Evolutionary conservation across 2,329 filamentous ascomycete genomes (phyloP).

Genomic region (Teratosphaeriaceae sp.): DNA sequence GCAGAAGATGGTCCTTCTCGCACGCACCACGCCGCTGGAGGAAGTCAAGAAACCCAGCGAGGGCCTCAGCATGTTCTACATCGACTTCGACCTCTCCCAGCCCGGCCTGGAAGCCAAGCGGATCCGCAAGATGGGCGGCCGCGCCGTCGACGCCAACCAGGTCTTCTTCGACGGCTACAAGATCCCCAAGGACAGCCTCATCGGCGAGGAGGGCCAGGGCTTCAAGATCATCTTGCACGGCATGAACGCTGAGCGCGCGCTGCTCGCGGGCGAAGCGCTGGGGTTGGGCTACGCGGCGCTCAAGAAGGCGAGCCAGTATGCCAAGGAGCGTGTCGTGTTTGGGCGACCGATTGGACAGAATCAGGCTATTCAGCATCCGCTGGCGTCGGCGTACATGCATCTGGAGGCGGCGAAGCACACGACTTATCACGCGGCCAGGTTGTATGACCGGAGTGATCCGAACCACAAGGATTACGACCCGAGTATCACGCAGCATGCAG

Average conservation of each 20-base stretch:
- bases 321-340: slow-evolving; percentile 47
- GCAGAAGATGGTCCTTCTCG: slow-evolving; percentile 74
- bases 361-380: slow-evolving; percentile 53
- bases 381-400: slow-evolving; percentile 54
- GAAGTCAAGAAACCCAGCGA: slow-evolving; percentile 64
- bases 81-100: slow-evolving; percentile 59
- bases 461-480: slow-evolving; percentile 27
- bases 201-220: slow-evolving; percentile 67
- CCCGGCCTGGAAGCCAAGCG: slow-evolving; percentile 59
- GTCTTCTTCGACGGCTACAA: slow-evolving; percentile 79
- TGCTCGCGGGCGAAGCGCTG: slow-evolving; percentile 66
- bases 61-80: slow-evolving; percentile 73
- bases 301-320: slow-evolving; percentile 35
- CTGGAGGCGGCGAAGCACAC: slow-evolving; percentile 55
- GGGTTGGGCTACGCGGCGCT: slow-evolving; percentile 68
- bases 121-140: slow-evolving; percentile 81
- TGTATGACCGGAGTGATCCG: slow-evolving; percentile 47
- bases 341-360: slow-evolving; percentile 53
- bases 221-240: slow-evolving; percentile 59
- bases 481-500: slow-evolving; percentile 37
- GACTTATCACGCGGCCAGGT: slow-evolving; percentile 53
- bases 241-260: slow-evolving; percentile 44
- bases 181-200: slow-evolving; percentile 56
- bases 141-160: slow-evolving; percentile 77
- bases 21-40: slow-evolving; percentile 64